Conservation (phyloP, 2,329 filamentous ascomycete genomes). For the Furcasterigmium sp. region DNA sequence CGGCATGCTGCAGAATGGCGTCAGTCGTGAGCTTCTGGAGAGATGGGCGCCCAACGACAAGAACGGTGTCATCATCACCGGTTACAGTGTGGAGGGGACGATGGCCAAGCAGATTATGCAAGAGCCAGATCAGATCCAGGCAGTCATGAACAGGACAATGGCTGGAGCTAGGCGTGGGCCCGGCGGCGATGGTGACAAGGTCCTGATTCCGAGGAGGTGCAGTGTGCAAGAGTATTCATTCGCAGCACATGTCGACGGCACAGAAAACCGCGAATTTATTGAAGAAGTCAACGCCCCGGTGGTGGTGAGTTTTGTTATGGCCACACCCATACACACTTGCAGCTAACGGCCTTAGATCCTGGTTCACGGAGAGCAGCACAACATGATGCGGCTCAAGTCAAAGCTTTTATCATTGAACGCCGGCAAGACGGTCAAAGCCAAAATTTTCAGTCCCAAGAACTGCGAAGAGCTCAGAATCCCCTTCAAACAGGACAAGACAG, state of each 20-base stretch:
- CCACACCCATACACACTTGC: too few relatives aligned
- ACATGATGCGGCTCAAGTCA: conserved; percentile 96
- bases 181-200: conserved; percentile 71
- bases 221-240: conserved; percentile 94
- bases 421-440: conserved; percentile 73
- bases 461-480: conserved; percentile 93
- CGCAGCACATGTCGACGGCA: conserved; percentile 92
- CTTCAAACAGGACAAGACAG: conserved; percentile 91
- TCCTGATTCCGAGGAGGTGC: conserved; percentile 87
- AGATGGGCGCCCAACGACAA: conserved; percentile 94
- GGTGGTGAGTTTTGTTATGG: conserved; percentile 73
- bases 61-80: conserved; percentile 97
- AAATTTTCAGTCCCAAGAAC: conserved; percentile 90
- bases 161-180: conserved; percentile 59
- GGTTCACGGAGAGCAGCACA: conserved; percentile 94
- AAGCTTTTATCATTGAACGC: conserved; percentile 90
- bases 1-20: conserved; percentile 97
- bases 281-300: conserved; percentile 89
- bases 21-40: conserved; percentile 87
- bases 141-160: conserved; percentile 76
- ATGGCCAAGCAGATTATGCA: conserved; percentile 96
- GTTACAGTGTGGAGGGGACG: conserved; percentile 96
- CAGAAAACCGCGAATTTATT: conserved; percentile 94
- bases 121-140: conserved; percentile 90
- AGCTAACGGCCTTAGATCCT: conserved; percentile 62